Conservation (phyloP, 768 basidiomycete genomes). For the Porphyrellus cyaneotinctus region DNA sequence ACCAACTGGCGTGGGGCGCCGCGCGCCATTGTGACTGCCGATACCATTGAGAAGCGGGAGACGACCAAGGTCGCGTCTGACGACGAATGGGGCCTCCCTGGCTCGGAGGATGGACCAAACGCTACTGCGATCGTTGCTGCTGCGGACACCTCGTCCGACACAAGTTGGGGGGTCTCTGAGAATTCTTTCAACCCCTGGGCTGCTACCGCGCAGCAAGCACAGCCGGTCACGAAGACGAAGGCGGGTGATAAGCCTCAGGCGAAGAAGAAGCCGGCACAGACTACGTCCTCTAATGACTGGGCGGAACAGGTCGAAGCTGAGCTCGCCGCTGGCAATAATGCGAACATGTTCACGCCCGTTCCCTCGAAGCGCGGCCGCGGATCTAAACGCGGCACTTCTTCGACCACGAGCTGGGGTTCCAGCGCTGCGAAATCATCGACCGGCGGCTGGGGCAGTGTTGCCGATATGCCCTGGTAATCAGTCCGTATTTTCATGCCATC, state of each 20-base stretch:
- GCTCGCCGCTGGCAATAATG: neutral
- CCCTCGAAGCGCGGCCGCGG: conserved; percentile 13
- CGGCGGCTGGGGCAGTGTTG: conserved; percentile 25
- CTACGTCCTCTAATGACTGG: conserved; percentile 14
- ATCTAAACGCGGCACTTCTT: conserved; percentile 11
- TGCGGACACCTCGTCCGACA: conserved; percentile 15
- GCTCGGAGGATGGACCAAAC: conserved; percentile 11
- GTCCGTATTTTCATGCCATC: neutral
- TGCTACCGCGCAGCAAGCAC: neutral
- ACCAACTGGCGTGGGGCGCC: conserved; percentile 30
- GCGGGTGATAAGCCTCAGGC: neutral
- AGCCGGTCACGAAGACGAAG: conserved; percentile 8
- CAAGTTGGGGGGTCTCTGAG: conserved; percentile 24
- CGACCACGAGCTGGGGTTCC: conserved; percentile 9
- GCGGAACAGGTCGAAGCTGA: conserved; percentile 28
- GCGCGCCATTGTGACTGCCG: conserved; percentile 25
- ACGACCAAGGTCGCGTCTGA: conserved; percentile 1
- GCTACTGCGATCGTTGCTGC: neutral
- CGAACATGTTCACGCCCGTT: neutral
- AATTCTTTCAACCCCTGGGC: conserved; percentile 23
- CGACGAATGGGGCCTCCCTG: conserved; percentile 23
- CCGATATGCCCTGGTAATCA: conserved; percentile 25
- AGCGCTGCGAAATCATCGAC: conserved; percentile 16
- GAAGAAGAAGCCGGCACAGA: conserved; percentile 11
- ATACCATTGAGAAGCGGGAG: conserved; percentile 24